Base-by-base conservation (phyloP, 2,329 filamentous ascomycete species). In the Xylaria sp. region DNA sequence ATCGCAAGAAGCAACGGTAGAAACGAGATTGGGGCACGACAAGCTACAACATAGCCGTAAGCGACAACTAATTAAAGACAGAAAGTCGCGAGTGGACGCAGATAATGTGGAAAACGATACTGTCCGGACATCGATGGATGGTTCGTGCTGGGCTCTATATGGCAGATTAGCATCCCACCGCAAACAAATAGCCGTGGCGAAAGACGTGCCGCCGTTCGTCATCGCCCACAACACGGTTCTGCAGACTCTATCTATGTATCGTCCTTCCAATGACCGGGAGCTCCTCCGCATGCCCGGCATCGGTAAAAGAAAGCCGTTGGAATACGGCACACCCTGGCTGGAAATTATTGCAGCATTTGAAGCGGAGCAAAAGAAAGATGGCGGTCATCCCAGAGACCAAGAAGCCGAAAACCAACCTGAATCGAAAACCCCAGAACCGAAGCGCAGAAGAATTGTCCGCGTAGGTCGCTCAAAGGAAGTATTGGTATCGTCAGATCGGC, bases 271-370 rank as follows among this genome's bases (percentile, higher is more conserved):
- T 23, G 25, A 58, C 14, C 17, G 43, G 17, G 57, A 64, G 19
- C 33, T 66, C 15, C 50, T 66, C 12, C 37, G 19, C 8, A 49
- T 66, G 1, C 42, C 37, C 2, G 61, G 64, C 9, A 14, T 66
- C 15, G 53, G 64, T 4, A 58, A 52, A 9, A 7, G 2, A 11
- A 66, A 66, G 45, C 43, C 37, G 19, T 42, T 19, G 12, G 12
- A 64, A 14, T 61, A 61, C 15, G 63, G 63, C 2, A 9, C 55
- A 0, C 40, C 57, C 11, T 66, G 64, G 64, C 37, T 64, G 7
- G 60, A 61, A 31, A 59, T 64, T n/a, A 64, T 66, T n/a, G 25
- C 49, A 21, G 7, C 37, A 2, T 66, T 66, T 37, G 35, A 56
- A 35, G 54, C n/a, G 14, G 53, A 59, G 25, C 37, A 55, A 17